Evolutionary conservation across 1,284 basidiomycete genomes (phyloP), one percentile per base, ranked within the genome.

Genomic region (Sutorius eximius): DNA sequence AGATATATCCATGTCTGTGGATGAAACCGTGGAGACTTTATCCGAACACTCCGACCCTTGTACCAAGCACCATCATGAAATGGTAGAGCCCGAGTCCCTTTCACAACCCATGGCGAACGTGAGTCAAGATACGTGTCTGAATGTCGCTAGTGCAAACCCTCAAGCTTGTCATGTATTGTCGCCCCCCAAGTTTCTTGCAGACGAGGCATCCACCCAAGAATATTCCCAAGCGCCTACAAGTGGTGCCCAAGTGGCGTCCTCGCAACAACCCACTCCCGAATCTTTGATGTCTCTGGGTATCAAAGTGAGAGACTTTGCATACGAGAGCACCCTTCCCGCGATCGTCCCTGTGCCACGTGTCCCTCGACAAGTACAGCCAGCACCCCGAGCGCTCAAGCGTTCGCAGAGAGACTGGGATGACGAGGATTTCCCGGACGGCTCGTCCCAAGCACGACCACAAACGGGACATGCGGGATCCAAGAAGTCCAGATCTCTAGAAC

Each of bases 221-320:
- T 51, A 29, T 40, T 65, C 66, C 12, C 69, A 70, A 36, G 55
- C 34, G 33, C 56, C 60, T 0, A 1, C 62, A 45, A 47, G 42
- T 30, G 38, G 52, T 37, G 18, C 30, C 27, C 54, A 48, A 27
- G 51, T 30, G 42, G 44, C 55, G 16, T 37, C 20, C 13, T 62
- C 66, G 47, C 61, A 61, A 24, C 74, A 80, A 52, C 77, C 76
- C 12, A 67, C 73, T 13, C 59, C 64, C 15, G 69, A 73, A 38
- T 58, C 65, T 34, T 66, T 87, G 49, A 71, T 72, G 53, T 68
- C 66, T 44, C 57, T 78, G 22, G 83, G 83, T 20, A 78, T 89
- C 69, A 85, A 82, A 78, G 82, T 86, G 58, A 82, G 83, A 72
- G 86, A 89, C 71, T 89, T 85, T 74, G 85, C 81, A 22, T 85